A percentile compares a stretch with the other conserved stretches of the same genome.
Conservation (phyloP, 2,329 filamentous ascomycete species). For the Septoria petroselini region DNA sequence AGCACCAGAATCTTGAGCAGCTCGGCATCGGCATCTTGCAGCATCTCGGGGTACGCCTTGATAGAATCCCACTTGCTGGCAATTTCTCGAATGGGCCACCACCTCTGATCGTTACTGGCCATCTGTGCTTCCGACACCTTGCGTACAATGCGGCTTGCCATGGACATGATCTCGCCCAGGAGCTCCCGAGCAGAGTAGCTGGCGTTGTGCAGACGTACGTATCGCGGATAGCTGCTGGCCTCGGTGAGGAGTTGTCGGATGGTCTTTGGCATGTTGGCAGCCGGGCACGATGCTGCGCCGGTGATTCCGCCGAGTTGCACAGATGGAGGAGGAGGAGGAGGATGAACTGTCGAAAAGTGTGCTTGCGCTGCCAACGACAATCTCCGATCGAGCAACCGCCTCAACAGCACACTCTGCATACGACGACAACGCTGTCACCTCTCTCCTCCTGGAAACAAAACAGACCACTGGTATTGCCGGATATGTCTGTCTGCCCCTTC, state of each 20-base stretch:
- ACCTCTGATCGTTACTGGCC: conserved; percentile 15
- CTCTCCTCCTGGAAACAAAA: not conserved
- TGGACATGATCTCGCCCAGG: conserved; percentile 20
- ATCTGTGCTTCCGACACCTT: conserved; percentile 17
- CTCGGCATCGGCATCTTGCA: conserved; percentile 21
- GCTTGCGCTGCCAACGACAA: conserved; percentile 1
- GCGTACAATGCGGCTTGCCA: conserved; percentile 18
- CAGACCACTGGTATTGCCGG: not conserved
- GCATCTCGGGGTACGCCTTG: conserved; percentile 24
- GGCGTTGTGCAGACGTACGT: conserved; percentile 21
- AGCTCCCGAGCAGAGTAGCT: conserved; percentile 18
- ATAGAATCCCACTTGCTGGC: conserved; percentile 26
- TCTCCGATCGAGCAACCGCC: conserved; percentile 5
- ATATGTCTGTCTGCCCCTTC: not conserved
- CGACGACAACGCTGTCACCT: not conserved
- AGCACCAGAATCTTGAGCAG: conserved; percentile 25
- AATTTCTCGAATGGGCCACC: conserved; percentile 22
- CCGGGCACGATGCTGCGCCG: not conserved
- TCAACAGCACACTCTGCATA: conserved; percentile 7
- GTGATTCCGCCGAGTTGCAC: not conserved
- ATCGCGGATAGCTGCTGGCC: conserved; percentile 15
- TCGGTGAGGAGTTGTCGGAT: conserved; percentile 20
- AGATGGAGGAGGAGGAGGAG: not conserved
- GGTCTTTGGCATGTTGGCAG: conserved; percentile 13
- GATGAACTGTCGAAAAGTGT: not conserved